phyloP scores from a whole-genome alignment of 2,329 filamentous ascomycete species.

The Aspergillus sp. region DNA sequence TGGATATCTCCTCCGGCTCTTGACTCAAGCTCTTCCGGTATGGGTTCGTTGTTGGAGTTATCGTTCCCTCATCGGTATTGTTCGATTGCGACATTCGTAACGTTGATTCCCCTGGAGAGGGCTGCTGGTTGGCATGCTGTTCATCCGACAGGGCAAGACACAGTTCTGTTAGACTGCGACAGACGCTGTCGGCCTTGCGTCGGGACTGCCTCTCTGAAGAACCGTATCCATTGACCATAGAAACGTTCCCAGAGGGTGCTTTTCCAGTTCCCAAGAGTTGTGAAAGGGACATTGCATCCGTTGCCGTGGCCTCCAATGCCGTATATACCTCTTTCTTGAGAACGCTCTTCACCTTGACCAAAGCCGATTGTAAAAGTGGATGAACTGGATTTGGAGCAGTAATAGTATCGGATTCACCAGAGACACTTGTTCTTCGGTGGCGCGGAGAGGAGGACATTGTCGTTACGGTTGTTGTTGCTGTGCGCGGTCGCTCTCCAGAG shows the following conservation, averaged over 20 bases:
- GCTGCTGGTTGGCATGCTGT: slow-evolving; percentile 30
- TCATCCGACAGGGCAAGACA: slow-evolving; percentile 79
- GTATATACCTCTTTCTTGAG: slow-evolving; percentile 72
- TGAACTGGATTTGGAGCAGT: slow-evolving; percentile 59
- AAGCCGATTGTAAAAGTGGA: slow-evolving; percentile 75
- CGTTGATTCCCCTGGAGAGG: slow-evolving; percentile 28
- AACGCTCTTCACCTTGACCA: slow-evolving; percentile 72
- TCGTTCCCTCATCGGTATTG: slow-evolving; percentile 25
- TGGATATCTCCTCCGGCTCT: slow-evolving; percentile 35
- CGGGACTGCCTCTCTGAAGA: slow-evolving; percentile 78
- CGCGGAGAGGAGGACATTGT: slow-evolving; percentile 90
- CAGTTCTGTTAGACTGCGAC: slow-evolving; percentile 86
- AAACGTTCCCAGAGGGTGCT: slow-evolving; percentile 51
- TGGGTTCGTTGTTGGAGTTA: slow-evolving; percentile 28
- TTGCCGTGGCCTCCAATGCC: slow-evolving; percentile 75
- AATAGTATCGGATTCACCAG: slow-evolving; percentile 35
- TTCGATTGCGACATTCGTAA: slow-evolving; percentile 22
- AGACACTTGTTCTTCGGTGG: slow-evolving; percentile 55
- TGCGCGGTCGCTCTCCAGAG: slow-evolving; percentile 79
- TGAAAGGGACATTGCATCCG: slow-evolving; percentile 76
- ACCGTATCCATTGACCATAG: slow-evolving; percentile 37
- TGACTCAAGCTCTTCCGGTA: slow-evolving; percentile 40
- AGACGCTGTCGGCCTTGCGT: slow-evolving; percentile 89
- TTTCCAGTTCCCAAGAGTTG: slow-evolving; percentile 73
- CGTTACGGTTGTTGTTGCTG: slow-evolving; percentile 86